Evolutionary conservation across 2,329 filamentous ascomycete genomes (phyloP), one percentile per base, ranked within the genome.

Genomic region (Sodiomyces alkalinus): DNA sequence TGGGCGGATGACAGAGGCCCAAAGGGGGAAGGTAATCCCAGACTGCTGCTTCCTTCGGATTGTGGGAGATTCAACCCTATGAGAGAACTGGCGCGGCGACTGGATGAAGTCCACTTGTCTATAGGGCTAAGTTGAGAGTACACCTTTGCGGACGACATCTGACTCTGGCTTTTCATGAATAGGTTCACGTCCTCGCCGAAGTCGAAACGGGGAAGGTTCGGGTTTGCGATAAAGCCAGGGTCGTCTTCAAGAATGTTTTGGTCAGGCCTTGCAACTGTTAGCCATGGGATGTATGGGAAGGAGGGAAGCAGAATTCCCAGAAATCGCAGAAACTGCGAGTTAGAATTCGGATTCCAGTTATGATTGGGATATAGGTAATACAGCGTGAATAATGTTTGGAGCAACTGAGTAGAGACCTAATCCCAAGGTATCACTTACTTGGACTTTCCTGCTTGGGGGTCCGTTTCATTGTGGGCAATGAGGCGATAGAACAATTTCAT

Each of bases 171-270:
- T n/a, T 53, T 37, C 9, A 47, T 35, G 21, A 43, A 36, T 17
- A 51, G 31, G 17, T 53, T 48, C 7, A 48, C 43, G 9, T 51
- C 45, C 15, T 45, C 44, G 20, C 52, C 52, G 18, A 64, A 41
- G 19, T 74, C 60, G 32, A 78, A 59, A 1, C 64, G 57, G 2
- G 74, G 69, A 16, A 83, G 56, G 19, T 60, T 57, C 19, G 74
- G 61, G 23, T 77, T 71, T 0, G 77, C 74, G 7, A 80, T 53
- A 45, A 96, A 94, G 22, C 70, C 64, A 1, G 85, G 83, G 43
- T 96, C 87, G 42, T 96, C 82, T 30, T 69, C 60, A 2, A 96
- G 60, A 3, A 83, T 59, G 31, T 94, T 73, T 40, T 86, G 75
- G 15, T 80, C 72, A 5, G 69, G 73, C 41, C 82, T 93, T 17